Conservation (phyloP, 768 basidiomycete genomes). For the Serendipita vermifera region DNA sequence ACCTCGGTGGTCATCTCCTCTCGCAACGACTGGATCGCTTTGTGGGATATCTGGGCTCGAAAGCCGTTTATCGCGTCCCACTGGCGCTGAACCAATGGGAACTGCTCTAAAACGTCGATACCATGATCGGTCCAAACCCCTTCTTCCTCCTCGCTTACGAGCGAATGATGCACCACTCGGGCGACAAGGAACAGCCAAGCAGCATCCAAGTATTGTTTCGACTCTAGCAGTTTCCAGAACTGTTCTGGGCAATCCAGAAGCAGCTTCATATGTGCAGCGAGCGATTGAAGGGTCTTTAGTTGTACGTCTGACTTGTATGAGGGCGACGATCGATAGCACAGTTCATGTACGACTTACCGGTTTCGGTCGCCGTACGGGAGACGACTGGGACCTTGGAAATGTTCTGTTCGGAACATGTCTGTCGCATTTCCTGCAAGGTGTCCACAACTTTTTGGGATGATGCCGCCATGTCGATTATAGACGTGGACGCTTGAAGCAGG, state of each 20-base stretch:
- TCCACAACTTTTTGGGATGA: slow-evolving; percentile 54
- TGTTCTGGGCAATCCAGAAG: slow-evolving; percentile 85
- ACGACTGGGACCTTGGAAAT: slow-evolving; percentile 10
- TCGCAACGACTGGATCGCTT: slow-evolving; percentile 71
- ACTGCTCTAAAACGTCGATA: slow-evolving; percentile 56
- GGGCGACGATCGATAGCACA: slow-evolving; percentile 6
- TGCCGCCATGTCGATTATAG: slow-evolving; percentile 61
- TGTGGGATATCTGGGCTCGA: slow-evolving; percentile 76
- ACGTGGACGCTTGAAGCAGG: slow-evolving; percentile 71
- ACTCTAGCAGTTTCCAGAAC: slow-evolving; percentile 76
- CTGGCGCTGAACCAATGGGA: slow-evolving; percentile 80
- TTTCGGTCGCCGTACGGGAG: slow-evolving; percentile 9
- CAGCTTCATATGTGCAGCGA: slow-evolving; percentile 85
- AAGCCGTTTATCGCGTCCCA: slow-evolving; percentile 87
- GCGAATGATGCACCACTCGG: slow-evolving; percentile 67
- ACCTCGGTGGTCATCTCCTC: slow-evolving; percentile 27
- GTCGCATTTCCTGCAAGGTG: slow-evolving; percentile 49
- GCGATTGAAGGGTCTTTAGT: slow-evolving; percentile 51
- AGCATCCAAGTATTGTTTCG: slow-evolving; percentile 65
- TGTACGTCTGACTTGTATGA: slow-evolving; percentile 40
- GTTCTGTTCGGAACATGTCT: slow-evolving; percentile 20
- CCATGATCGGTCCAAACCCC: slow-evolving; percentile 51
- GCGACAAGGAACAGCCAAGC: slow-evolving; percentile 80
- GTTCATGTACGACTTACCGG: slow-evolving; percentile 14
- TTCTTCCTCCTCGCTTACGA: slow-evolving; percentile 49